Evolutionary conservation across 768 basidiomycete genomes (phyloP).

Genomic region (Cystobasidium onofrii): DNA sequence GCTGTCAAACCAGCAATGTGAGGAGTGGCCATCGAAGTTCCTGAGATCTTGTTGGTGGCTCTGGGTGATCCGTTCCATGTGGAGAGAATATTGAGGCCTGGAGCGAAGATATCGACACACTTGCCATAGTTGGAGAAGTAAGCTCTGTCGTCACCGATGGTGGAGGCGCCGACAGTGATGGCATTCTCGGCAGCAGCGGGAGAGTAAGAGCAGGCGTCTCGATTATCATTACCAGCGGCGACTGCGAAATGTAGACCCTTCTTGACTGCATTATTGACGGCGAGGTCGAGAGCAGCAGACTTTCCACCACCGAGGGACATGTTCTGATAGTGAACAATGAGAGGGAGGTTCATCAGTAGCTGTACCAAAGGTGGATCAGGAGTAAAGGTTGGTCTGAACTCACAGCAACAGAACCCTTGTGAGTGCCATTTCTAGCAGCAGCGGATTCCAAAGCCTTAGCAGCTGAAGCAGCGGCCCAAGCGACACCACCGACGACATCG

Average conservation of each 20-base stretch:
- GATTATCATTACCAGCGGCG: slow-evolving; percentile 64
- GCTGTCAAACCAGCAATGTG: slow-evolving; percentile 76
- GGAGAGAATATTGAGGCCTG: slow-evolving; percentile 70
- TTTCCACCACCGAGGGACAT: slow-evolving; percentile 98
- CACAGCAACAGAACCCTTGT: slow-evolving; percentile 65
- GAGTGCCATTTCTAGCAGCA: slow-evolving; percentile 68
- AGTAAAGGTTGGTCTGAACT: not conserved
- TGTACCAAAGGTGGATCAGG: not conserved
- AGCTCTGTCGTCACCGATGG: slow-evolving; percentile 48
- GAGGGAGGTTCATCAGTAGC: not conserved
- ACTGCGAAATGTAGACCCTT: slow-evolving; percentile 90
- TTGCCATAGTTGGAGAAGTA: slow-evolving; percentile 70
- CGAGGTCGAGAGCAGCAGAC: slow-evolving; percentile 69
- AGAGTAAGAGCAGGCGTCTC: slow-evolving; percentile 53
- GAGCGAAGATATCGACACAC: slow-evolving; percentile 67
- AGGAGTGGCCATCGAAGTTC: slow-evolving; percentile 71
- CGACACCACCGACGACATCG: slow-evolving; percentile 81
- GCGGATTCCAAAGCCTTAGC: slow-evolving; percentile 51
- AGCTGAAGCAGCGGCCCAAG: slow-evolving; percentile 59
- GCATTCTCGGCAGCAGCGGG: slow-evolving; percentile 82
- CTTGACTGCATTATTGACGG: slow-evolving; percentile 76
- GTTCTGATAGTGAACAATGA: slow-evolving; percentile 55
- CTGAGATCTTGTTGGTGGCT: slow-evolving; percentile 69
- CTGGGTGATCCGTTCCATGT: slow-evolving; percentile 63
- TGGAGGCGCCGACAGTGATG: slow-evolving; percentile 82